These are phyloP conservation scores for Ophiosphaerella herpotricha DNA, from an alignment of 2,329 filamentous ascomycete genomes.

Conservation along the genomic window DNA sequence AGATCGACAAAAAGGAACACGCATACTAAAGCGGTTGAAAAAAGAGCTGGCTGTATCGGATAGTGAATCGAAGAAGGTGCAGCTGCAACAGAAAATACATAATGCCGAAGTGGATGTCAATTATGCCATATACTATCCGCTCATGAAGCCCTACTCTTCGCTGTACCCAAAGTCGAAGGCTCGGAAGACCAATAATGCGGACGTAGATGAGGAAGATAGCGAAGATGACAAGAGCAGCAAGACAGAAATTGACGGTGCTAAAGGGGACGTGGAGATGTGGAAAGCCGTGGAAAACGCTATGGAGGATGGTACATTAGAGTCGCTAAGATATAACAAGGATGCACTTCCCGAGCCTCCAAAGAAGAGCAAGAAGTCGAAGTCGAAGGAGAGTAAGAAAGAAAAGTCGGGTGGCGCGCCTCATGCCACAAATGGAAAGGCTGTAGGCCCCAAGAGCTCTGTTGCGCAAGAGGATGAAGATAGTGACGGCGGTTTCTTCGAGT, in stretches of 20 bases:
- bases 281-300: constrained; percentile 67
- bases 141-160: constrained; percentile 70
- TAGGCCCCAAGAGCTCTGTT: not conserved
- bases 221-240: constrained; percentile 34
- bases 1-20: constrained; percentile 75
- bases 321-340: constrained; percentile 59
- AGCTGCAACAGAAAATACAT: constrained; percentile 64
- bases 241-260: constrained; percentile 44
- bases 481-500: constrained; percentile 48
- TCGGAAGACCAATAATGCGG: constrained; percentile 19
- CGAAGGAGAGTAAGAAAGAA: constrained; percentile 19
- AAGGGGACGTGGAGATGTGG: constrained; percentile 68
- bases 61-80: constrained; percentile 57
- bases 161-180: constrained; percentile 52
- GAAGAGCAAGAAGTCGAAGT: constrained; percentile 25
- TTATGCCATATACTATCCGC: constrained; percentile 74
- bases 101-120: constrained; percentile 73
- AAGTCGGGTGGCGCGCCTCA: constrained; percentile 10
- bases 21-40: constrained; percentile 67
- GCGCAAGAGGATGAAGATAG: constrained; percentile 37
- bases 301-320: constrained; percentile 60
- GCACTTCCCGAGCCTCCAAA: constrained; percentile 28
- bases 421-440: not conserved
- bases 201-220: constrained; percentile 28
- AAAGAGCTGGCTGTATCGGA: constrained; percentile 59